Evolutionary conservation across 1,284 basidiomycete genomes (phyloP).

Genomic region (Austroboletus sp.): DNA sequence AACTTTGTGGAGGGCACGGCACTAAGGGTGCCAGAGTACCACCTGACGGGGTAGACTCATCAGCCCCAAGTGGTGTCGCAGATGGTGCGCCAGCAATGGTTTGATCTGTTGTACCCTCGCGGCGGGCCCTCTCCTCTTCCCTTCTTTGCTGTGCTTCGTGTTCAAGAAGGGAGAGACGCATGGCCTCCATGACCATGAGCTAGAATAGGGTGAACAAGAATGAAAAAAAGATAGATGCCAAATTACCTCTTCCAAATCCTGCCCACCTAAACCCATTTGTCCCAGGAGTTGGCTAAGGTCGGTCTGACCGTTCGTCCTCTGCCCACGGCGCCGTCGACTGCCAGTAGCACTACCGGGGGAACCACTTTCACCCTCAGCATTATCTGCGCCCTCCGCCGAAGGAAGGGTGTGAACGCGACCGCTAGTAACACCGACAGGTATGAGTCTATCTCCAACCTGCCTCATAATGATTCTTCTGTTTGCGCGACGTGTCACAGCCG

Average conservation of each 20-base stretch:
- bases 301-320: slow-evolving; percentile 47
- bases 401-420: slow-evolving; percentile 63
- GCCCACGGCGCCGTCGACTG: slow-evolving; percentile 53
- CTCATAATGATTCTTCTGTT: slow-evolving; percentile 97
- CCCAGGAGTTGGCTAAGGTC: slow-evolving; percentile 55
- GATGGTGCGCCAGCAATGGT: slow-evolving; percentile 17
- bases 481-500: slow-evolving; percentile 82
- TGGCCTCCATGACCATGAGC: slow-evolving; percentile 98
- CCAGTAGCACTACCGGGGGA: slow-evolving; percentile 40
- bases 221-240: not conserved
- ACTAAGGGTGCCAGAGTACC: slow-evolving; percentile 2
- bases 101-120: slow-evolving; percentile 37
- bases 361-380: slow-evolving; percentile 35
- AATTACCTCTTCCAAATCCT: slow-evolving; percentile 82
- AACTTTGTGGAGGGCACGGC: slow-evolving; percentile 4
- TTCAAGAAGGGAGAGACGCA: slow-evolving; percentile 90
- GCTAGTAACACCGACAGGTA: slow-evolving; percentile 92
- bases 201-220: slow-evolving; percentile 33
- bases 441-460: slow-evolving; percentile 92
- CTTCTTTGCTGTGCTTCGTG: slow-evolving; percentile 77
- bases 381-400: slow-evolving; percentile 44
- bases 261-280: slow-evolving; percentile 63
- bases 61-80: slow-evolving; percentile 8
- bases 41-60: slow-evolving; percentile 4
- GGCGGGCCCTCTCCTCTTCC: slow-evolving; percentile 53